These are phyloP conservation scores for Diaporthe humulicola DNA, from an alignment of 2,329 filamentous ascomycete genomes.

Conservation along the genomic window DNA sequence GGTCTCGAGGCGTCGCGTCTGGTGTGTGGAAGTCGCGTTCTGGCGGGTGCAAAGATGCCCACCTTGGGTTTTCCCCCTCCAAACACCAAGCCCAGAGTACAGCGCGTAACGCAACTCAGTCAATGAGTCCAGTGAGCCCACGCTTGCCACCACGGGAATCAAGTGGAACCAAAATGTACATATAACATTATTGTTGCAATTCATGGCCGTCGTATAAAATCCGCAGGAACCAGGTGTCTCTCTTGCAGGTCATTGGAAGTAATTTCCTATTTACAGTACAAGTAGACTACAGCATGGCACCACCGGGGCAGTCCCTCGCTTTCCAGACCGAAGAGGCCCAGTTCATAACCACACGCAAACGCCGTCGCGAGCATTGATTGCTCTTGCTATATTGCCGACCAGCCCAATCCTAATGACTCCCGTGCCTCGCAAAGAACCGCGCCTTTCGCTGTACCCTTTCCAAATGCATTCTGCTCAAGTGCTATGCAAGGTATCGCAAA, in stretches of 20 bases:
- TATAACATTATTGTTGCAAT: background rate
- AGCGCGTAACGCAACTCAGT: background rate
- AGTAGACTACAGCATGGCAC: constrained; percentile 4
- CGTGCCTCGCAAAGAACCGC: constrained; percentile 12
- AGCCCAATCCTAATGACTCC: constrained; percentile 18
- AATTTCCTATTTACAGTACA: background rate
- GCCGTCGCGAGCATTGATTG: constrained; percentile 13
- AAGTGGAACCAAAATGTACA: background rate
- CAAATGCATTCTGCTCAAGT: constrained; percentile 22
- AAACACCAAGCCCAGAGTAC: background rate
- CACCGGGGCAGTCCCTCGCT: background rate
- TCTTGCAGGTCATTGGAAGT: background rate
- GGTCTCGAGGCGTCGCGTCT: background rate
- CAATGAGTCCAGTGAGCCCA: background rate
- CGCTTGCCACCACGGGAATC: background rate
- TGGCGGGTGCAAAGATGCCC: background rate
- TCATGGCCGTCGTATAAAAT: background rate
- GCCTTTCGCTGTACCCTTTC: constrained; percentile 20
- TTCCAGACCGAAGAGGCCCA: constrained; percentile 2
- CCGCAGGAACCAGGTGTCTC: background rate
- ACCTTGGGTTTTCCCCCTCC: background rate
- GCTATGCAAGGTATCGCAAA: constrained; percentile 34
- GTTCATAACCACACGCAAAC: background rate
- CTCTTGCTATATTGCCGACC: constrained; percentile 15
- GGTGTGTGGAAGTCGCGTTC: constrained; percentile 11